phyloP scores from a whole-genome alignment of 1,139 yeast species.

The Geotrichum restrictum region DNA sequence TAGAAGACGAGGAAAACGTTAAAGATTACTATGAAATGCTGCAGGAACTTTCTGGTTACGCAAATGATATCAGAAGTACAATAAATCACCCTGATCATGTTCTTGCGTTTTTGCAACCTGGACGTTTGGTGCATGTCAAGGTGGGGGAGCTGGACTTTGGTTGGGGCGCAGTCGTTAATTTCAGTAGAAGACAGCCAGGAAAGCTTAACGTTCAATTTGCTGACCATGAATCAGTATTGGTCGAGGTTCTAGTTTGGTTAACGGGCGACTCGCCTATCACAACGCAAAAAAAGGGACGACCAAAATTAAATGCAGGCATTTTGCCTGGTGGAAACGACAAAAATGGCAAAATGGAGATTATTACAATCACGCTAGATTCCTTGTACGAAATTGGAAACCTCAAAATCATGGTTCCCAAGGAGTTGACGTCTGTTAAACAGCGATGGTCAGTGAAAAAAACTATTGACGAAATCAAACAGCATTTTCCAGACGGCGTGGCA shows the following conservation, averaged over 20 bases:
- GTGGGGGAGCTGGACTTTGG: conserved; percentile 66
- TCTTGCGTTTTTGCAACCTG: conserved; percentile 79
- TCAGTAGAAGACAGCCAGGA: conserved; percentile 50
- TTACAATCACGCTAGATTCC: conserved; percentile 79
- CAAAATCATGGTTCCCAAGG: conserved; percentile 77
- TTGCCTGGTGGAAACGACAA: conserved; percentile 77
- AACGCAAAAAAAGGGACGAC: conserved; percentile 47
- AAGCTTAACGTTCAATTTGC: conserved; percentile 40
- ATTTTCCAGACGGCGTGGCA: conserved; percentile 89
- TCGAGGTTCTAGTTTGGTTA: conserved; percentile 67
- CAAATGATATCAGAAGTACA: conserved; percentile 73
- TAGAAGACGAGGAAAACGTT: conserved; percentile 71
- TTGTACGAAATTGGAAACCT: conserved; percentile 73
- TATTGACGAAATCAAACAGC: conserved; percentile 68
- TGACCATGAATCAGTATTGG: conserved; percentile 85
- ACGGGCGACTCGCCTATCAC: conserved; percentile 61
- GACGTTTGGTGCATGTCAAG: conserved; percentile 72
- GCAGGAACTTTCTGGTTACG: conserved; percentile 64
- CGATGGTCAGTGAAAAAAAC: conserved; percentile 73
- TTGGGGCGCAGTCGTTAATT: conserved; percentile 84
- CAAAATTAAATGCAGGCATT: conserved; percentile 79
- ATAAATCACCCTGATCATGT: conserved; percentile 91
- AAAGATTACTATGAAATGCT: conserved; percentile 80
- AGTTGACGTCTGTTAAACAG: conserved; percentile 65
- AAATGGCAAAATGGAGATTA: conserved; percentile 62